Percentiles rank a stretch among this genome's conserved stretches.
Conservation (phyloP, 2,329 filamentous ascomycete species). For the Sporothrix humicola region DNA sequence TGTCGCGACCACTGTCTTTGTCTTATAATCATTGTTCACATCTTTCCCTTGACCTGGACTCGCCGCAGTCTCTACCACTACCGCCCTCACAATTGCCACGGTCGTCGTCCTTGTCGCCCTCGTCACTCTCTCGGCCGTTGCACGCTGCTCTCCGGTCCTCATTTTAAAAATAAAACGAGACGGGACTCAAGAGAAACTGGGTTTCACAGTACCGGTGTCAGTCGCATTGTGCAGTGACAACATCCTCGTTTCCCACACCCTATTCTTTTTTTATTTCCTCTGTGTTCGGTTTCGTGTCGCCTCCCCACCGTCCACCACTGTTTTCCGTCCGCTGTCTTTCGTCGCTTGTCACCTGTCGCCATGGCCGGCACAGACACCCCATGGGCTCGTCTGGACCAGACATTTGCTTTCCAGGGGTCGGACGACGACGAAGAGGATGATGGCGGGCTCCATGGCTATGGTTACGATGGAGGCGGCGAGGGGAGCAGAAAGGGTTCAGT, state of each 20-base stretch:
- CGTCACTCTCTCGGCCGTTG: conserved; percentile 17
- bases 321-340: neutral
- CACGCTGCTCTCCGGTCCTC: neutral
- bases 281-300: conserved; percentile 18
- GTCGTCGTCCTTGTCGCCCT: neutral
- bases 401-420: conserved; percentile 31
- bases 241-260: neutral
- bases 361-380: conserved; percentile 28
- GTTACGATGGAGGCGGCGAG: neutral
- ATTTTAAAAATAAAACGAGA: conserved; percentile 10
- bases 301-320: conserved; percentile 9
- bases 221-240: too few species aligned
- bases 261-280: neutral
- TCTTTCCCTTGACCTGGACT: neutral
- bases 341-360: conserved; percentile 1
- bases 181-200: neutral
- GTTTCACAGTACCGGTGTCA: neutral
- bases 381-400: conserved; percentile 34
- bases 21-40: neutral
- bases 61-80: neutral
- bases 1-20: neutral
- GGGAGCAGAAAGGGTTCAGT: conserved; percentile 23
- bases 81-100: neutral
- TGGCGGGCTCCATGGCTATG: conserved; percentile 8
- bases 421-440: conserved; percentile 26